A percentile compares a stretch with the other conserved stretches of the same genome.
Conservation (phyloP, 306 rosid genomes). For the Canavalia gladiata region DNA sequence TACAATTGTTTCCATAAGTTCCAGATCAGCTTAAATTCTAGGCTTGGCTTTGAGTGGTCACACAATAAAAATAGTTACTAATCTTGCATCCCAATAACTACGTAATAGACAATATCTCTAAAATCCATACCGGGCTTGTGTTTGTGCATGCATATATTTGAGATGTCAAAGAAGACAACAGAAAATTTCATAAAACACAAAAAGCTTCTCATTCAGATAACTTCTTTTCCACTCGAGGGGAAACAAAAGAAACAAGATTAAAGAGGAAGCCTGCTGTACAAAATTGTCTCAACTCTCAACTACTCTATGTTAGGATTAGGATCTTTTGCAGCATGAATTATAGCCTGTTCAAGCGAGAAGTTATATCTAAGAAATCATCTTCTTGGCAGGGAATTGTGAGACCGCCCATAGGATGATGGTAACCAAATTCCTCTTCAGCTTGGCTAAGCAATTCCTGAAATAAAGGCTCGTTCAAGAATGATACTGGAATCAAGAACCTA, state of each 20-base stretch:
- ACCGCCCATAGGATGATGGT: background rate
- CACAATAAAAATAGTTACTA: background rate
- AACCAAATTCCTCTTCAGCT: background rate
- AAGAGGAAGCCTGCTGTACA: background rate
- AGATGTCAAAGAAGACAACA: background rate
- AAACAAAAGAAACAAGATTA: background rate
- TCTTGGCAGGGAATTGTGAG: background rate
- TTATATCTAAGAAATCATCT: background rate
- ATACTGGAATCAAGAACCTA: background rate
- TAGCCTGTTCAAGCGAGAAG: background rate
- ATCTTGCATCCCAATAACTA: background rate
- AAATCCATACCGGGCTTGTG: background rate
- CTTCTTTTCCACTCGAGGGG: background rate
- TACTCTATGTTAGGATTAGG: background rate
- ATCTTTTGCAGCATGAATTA: background rate
- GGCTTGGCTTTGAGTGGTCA: background rate
- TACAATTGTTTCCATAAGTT: background rate
- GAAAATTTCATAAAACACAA: background rate
- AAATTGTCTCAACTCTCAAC: constrained; percentile 37
- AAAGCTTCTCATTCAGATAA: background rate
- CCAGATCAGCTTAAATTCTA: background rate
- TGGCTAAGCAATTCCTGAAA: background rate
- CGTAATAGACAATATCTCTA: background rate
- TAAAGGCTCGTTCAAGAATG: background rate
- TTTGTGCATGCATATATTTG: background rate